Conservation (phyloP, 345 rosid genomes). For the Arabidopsis arenosa region DNA sequence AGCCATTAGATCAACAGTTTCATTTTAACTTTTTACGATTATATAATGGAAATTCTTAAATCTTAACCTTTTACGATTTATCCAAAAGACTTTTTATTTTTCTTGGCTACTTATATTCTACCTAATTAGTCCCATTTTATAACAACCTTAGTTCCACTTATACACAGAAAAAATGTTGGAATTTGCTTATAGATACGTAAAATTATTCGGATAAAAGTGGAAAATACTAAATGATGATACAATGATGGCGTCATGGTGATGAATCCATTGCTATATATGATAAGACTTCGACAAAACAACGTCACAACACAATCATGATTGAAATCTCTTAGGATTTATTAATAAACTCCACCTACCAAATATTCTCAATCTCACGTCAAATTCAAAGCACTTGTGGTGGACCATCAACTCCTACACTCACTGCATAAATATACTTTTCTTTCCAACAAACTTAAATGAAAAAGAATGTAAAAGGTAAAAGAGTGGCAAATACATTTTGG, state of each 20-base stretch:
- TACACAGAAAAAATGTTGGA: not conserved
- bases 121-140: not conserved
- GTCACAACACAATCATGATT: constrained; percentile 36
- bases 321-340: constrained; percentile 20
- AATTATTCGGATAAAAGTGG: constrained; percentile 11
- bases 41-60: not conserved
- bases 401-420: constrained; percentile 30
- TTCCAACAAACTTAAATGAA: not conserved
- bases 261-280: constrained; percentile 24
- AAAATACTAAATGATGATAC: constrained; percentile 35
- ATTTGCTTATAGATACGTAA: not conserved
- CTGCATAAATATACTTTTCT: not conserved
- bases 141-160: constrained; percentile 12
- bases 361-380: constrained; percentile 32
- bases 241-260: constrained; percentile 40
- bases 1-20: not conserved
- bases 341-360: constrained; percentile 33
- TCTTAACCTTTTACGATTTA: not conserved
- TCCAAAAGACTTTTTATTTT: not conserved
- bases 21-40: not conserved
- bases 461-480: not conserved
- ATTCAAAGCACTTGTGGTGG: constrained; percentile 31
- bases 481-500: not conserved
- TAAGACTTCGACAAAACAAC: constrained; percentile 26
- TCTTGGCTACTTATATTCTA: not conserved